Conservation (phyloP, 192 early-diverging fungal species). For the Coemansia sp. region DNA sequence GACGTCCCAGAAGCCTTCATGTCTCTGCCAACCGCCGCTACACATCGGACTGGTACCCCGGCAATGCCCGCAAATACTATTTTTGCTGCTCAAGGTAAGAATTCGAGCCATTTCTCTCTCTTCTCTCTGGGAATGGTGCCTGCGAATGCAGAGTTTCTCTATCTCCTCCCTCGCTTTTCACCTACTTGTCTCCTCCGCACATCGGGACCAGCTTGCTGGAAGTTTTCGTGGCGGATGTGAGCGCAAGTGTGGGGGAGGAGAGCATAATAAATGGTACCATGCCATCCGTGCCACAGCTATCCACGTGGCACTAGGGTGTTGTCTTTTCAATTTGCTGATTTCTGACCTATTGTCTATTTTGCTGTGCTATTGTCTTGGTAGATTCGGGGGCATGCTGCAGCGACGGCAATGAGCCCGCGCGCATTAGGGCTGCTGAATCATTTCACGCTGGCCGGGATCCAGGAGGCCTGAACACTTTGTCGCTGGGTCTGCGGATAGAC, state of each 20-base stretch:
- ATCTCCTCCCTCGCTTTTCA: background rate
- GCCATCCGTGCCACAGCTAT: background rate
- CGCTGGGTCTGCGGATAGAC: conserved; percentile 20
- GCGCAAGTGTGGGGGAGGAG: background rate
- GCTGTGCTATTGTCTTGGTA: background rate
- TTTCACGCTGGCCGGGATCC: background rate
- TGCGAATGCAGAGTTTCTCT: background rate
- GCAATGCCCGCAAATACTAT: conserved; percentile 17
- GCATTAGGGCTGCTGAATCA: background rate
- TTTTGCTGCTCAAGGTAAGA: conserved; percentile 25
- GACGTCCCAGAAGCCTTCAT: conserved; percentile 18
- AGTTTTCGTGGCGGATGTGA: background rate
- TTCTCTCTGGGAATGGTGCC: background rate
- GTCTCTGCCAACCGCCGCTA: conserved; percentile 25
- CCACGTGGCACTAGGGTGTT: background rate
- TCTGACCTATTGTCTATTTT: background rate
- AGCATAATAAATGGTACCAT: background rate
- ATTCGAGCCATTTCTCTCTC: background rate
- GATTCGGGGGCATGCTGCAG: background rate
- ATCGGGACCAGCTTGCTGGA: background rate
- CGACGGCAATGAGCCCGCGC: background rate
- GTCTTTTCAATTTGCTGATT: background rate
- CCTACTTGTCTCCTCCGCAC: background rate
- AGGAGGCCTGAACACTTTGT: background rate
- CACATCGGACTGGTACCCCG: conserved; percentile 16